Evolutionary conservation across 192 early-diverging fungal species (phyloP).

Genomic region (Rhizoclosmatium sp.): DNA sequence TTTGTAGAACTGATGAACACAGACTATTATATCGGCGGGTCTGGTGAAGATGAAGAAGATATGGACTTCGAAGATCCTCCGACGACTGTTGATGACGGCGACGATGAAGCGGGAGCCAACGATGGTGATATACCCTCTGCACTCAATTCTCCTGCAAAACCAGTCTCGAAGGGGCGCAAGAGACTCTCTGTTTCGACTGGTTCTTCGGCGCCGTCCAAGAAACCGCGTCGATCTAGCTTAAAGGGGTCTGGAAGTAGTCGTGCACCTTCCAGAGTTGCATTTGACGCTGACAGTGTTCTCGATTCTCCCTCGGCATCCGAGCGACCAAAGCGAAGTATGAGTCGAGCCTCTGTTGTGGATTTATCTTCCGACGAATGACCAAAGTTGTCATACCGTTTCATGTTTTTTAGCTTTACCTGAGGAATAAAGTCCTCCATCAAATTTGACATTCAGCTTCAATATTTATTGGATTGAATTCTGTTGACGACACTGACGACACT

Average conservation of each 20-base stretch:
- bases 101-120: constrained; percentile 17
- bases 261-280: neutral
- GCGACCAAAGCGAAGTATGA: constrained; percentile 14
- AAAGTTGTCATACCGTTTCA: too few species aligned
- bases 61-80: neutral
- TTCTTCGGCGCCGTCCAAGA: constrained; percentile 28
- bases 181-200: neutral
- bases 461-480: too few species aligned
- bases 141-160: constrained; percentile 1
- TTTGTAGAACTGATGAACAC: constrained; percentile 44
- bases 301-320: neutral
- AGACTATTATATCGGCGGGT: constrained; percentile 43
- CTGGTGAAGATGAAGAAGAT: constrained; percentile 32
- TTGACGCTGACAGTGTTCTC: constrained; percentile 11
- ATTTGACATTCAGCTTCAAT: too few species aligned
- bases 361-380: constrained; percentile 35
- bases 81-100: constrained; percentile 12
- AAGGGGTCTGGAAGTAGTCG: neutral
- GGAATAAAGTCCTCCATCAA: too few species aligned
- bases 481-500: too few species aligned
- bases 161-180: neutral
- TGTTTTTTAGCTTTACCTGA: too few species aligned
- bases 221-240: neutral
- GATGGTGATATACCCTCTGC: neutral
- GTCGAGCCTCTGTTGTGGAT: constrained; percentile 32